These are phyloP conservation scores for Tinospora cordifolia DNA, from an alignment of 164 flowering plant genomes.

Conservation along the genomic window DNA sequence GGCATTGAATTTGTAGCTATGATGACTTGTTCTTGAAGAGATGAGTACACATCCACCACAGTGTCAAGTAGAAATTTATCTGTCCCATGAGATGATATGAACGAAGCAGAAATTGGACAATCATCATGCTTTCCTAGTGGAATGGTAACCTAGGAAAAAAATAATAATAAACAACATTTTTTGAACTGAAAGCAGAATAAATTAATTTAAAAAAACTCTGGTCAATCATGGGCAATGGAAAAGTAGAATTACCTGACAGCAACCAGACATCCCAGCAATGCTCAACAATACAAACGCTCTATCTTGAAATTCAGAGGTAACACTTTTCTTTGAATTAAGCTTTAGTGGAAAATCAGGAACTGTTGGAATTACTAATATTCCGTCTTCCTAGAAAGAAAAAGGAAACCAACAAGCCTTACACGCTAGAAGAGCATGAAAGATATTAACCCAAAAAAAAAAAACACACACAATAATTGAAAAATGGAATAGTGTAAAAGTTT, in stretches of 20 bases:
- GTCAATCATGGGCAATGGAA: neutral
- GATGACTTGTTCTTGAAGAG: conserved; percentile 66
- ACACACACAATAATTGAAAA: neutral
- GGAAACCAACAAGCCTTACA: neutral
- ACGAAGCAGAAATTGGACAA: conserved; percentile 66
- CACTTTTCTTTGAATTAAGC: conserved; percentile 41
- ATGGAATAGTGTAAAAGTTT: neutral
- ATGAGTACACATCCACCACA: conserved; percentile 62
- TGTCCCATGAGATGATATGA: conserved; percentile 70
- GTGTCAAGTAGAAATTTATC: conserved; percentile 93
- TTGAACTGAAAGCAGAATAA: neutral
- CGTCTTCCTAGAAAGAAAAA: conserved; percentile 51
- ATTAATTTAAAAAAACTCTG: neutral
- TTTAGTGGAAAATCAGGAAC: conserved; percentile 60
- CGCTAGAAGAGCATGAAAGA: neutral
- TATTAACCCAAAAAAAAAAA: neutral
- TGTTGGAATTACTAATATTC: conserved; percentile 76
- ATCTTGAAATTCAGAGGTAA: conserved; percentile 49
- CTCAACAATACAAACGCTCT: conserved; percentile 53
- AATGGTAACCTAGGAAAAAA: conserved; percentile 51
- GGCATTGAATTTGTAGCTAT: conserved; percentile 46
- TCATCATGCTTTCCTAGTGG: conserved; percentile 78
- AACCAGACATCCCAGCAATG: conserved; percentile 86
- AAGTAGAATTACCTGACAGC: conserved; percentile 74
- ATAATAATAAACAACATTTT: neutral